Evolutionary conservation across 176 grass and related monocot species (phyloP), one percentile per base, ranked within the genome.

Genomic region (Oropetium thomaeum): DNA sequence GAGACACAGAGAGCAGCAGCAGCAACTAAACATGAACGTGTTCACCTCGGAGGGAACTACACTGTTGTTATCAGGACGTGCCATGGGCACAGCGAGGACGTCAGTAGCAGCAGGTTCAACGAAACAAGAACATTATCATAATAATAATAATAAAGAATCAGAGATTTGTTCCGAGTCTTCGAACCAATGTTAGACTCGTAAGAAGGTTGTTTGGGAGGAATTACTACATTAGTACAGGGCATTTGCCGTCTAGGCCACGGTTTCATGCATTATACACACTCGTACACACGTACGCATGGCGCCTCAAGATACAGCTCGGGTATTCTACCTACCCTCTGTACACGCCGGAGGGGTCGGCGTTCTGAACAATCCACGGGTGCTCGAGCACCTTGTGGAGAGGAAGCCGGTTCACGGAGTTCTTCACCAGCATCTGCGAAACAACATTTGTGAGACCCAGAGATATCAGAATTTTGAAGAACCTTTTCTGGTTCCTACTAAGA

Each of bases 321-420:
- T 41, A 10, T 3, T 75, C 70, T 84, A 88, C 19, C n/a, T 83
- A 88, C 19, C 76, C 86, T 80, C 86, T 85, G 67, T 89, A 92
- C 43, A 90, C 74, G 1, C 91, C 95, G 2, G 95, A 88, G 13
- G 91, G 91, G 69, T 98, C 95, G 0, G 95, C 89, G 43, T 98
- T 98, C 76, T 98, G 91, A 58, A 94, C 72, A 22, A 98, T 94
- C 95, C 95, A 98, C 3, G 91, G 89, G 84, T 98, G 95, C 67
- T 98, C 81, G 10, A 98, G 91, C 13, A 98, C 75, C 72, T 98
- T 92, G 58, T 93, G 67, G 28, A 98, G 95, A 1, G 86, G 79
- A 9, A 98, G 78, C 10, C 95, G 84, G 2, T 86, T 86, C 0
- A 52, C 57, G 0, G 86, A 89, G 31, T 86, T 86, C 52, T 98